Conservation (phyloP, 805 yeast genomes). For the Komagataella populi region DNA sequence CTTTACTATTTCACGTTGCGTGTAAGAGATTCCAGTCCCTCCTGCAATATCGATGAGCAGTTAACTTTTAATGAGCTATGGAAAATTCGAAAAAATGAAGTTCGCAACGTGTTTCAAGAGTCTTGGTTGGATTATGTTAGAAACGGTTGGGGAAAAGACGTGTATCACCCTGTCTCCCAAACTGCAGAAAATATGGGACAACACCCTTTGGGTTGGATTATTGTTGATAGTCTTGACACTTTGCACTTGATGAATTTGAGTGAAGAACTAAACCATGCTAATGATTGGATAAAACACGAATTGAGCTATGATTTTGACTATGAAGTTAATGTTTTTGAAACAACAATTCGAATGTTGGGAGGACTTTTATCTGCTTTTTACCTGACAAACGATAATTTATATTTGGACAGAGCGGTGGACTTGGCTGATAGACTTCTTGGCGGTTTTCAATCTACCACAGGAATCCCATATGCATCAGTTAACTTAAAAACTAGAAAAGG, state of each 20-base stretch:
- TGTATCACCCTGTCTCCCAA: constrained; percentile 55
- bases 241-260: constrained; percentile 61
- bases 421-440: constrained; percentile 63
- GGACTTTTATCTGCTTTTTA: constrained; percentile 80
- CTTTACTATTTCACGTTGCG: constrained; percentile 15
- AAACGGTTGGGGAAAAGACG: constrained; percentile 79
- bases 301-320: constrained; percentile 61
- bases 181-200: constrained; percentile 65
- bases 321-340: constrained; percentile 75
- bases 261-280: constrained; percentile 50
- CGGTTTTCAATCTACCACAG: constrained; percentile 52
- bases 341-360: constrained; percentile 91
- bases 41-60: constrained; percentile 3
- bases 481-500: constrained; percentile 58
- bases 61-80: constrained; percentile 17
- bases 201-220: constrained; percentile 82
- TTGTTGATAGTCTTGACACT: constrained; percentile 80
- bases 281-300: constrained; percentile 61
- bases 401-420: constrained; percentile 65
- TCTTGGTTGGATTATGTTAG: constrained; percentile 68
- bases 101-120: constrained; percentile 53
- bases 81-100: constrained; percentile 38
- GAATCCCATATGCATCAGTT: constrained; percentile 70
- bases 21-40: constrained; percentile 6
- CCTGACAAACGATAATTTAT: constrained; percentile 53